Evolutionary conservation across 208 protist species (phyloP), one percentile per base, ranked within the genome.

Genomic region (Leishmania tropica): DNA sequence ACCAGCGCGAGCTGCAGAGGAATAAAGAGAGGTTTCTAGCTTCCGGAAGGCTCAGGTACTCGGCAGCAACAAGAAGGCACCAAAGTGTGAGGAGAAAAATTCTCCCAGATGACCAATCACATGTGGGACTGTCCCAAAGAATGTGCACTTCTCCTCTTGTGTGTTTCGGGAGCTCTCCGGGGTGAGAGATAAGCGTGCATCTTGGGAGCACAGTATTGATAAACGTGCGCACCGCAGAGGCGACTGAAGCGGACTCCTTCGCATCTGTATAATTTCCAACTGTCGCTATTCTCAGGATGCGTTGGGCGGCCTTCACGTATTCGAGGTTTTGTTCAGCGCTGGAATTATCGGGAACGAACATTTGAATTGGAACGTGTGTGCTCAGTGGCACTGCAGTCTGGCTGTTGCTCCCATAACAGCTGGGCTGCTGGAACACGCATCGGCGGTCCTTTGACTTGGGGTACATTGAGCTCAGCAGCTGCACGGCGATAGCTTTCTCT

Each of bases 371-470:
- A n/a, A 84, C 75, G 21, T 67, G 76, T 54, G 71, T 79, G 47
- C 35, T 83, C n/a, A 87, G 62, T n/a, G 84, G 84, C 3, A 87
- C 76, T 5, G 80, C 76, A 35, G 47, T 81, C 76, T 83, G 80
- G 21, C 28, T 51, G 37, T 47, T 78, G 35, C 8, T 81, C 31
- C 84, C 84, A 71, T 56, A 83, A 47, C 67, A 81, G n/a, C 67
- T 88, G 11, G 81, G 58, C 74, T 95, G 92, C 77, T 97, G 94
- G 81, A 89, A 97, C 21, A 92, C 28, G 60, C 88, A 95, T 11
- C 94, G 91, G 0, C 92, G 85, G 79, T 97, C 94, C 70, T 87
- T 93, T 2, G 87, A 87, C 80, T 97, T 97, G 1, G 93, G 88
- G 78, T 96, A 97, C 71, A 96, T 76, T 15, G 88, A 64, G 15